Evolutionary conservation across 2,329 filamentous ascomycete genomes (phyloP).

Genomic region (Colletotrichum spinosum): DNA sequence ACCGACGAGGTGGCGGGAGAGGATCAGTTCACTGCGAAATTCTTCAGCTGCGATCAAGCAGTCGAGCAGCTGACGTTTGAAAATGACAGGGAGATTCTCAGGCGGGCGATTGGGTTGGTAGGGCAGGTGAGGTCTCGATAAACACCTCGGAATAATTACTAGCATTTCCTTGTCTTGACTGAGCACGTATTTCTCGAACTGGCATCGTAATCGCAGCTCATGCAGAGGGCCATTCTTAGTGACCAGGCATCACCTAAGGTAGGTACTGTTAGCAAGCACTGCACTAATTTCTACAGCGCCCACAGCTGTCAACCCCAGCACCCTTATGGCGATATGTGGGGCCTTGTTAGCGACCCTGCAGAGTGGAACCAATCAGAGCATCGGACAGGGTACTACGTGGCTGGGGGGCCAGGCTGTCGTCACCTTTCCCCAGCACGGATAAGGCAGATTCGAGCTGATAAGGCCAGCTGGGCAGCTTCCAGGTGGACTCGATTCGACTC

Average conservation of each 20-base stretch:
- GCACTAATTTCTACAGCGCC: background rate
- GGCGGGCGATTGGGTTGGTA: conserved; percentile 8
- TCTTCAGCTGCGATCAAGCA: conserved; percentile 14
- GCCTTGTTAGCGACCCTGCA: conserved; percentile 14
- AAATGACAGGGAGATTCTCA: conserved; percentile 20
- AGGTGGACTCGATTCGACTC: background rate
- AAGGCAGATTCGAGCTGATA: conserved; percentile 36
- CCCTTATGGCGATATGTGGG: conserved; percentile 4
- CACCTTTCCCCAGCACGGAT: conserved; percentile 36
- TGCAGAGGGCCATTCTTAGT: background rate
- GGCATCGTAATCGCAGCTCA: conserved; percentile 28
- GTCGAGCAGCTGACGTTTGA: conserved; percentile 15
- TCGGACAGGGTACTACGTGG: too few species aligned
- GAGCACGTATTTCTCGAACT: conserved; percentile 24
- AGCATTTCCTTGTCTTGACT: conserved; percentile 14
- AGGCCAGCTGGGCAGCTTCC: conserved; percentile 34
- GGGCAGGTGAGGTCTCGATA: background rate
- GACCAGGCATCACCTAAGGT: too few species aligned
- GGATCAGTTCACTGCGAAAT: conserved; percentile 6
- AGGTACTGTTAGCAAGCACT: too few species aligned
- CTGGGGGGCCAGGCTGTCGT: conserved; percentile 26
- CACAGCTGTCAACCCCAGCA: conserved; percentile 8
- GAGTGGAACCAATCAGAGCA: background rate
- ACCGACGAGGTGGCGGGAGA: background rate
- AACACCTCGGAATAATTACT: background rate